Evolutionary conservation across 2,329 filamentous ascomycete genomes (phyloP).

Genomic region (Fusarium sp.): DNA sequence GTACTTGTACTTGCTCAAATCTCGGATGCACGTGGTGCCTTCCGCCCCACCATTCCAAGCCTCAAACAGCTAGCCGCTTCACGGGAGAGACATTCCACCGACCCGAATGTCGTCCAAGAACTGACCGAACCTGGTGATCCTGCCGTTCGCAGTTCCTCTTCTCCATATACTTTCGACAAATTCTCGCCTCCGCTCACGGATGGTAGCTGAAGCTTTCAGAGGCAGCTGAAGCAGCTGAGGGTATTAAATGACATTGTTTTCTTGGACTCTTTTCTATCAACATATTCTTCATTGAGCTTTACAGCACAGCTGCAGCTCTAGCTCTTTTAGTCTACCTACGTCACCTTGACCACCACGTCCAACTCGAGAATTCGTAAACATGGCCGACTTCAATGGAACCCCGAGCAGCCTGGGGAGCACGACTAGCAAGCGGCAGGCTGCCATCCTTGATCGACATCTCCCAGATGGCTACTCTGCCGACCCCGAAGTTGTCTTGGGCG

Average conservation of each 20-base stretch:
- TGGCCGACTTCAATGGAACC: slow-evolving; percentile 46
- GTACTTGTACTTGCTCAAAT: slow-evolving; percentile 18
- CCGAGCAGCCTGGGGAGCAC: slow-evolving; percentile 45
- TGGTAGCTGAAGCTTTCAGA: slow-evolving; percentile 29
- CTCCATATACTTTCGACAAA: slow-evolving; percentile 3
- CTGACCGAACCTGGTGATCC: slow-evolving; percentile 16
- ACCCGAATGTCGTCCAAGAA: slow-evolving; percentile 33
- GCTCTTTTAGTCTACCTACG: slow-evolving; percentile 17
- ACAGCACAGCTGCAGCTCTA: not conserved
- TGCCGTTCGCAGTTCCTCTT: slow-evolving; percentile 21
- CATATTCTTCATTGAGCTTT: slow-evolving; percentile 10
- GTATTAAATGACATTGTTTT: slow-evolving; percentile 13
- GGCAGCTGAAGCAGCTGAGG: slow-evolving; percentile 25
- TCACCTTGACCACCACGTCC: slow-evolving; percentile 20
- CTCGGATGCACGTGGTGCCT: slow-evolving; percentile 9
- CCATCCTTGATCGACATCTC: slow-evolving; percentile 53
- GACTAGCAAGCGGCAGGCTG: slow-evolving; percentile 48
- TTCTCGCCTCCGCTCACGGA: slow-evolving; percentile 4
- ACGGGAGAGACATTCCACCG: slow-evolving; percentile 39
- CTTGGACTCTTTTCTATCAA: slow-evolving; percentile 2
- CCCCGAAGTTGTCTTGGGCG: slow-evolving; percentile 49
- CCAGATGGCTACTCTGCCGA: slow-evolving; percentile 56
- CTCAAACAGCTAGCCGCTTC: slow-evolving; percentile 24
- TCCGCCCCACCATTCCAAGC: slow-evolving; percentile 22
- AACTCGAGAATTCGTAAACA: slow-evolving; percentile 22